Conservation (phyloP, 768 basidiomycete species). For the Calocera cornea region DNA sequence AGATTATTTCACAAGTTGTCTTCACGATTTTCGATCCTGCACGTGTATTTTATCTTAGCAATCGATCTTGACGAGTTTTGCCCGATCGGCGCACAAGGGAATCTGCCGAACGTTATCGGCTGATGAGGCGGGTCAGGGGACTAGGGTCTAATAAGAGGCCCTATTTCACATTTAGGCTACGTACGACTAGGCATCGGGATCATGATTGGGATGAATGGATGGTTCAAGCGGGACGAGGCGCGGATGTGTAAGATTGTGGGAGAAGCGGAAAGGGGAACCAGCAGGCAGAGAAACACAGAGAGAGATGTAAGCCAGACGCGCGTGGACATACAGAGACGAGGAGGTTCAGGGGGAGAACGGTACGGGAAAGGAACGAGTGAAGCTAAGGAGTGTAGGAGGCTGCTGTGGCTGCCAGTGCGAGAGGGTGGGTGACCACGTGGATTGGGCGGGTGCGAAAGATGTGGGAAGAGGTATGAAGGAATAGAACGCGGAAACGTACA, state of each 20-base stretch:
- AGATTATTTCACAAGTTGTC: background rate
- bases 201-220: slow-evolving; percentile 3
- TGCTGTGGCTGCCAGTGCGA: background rate
- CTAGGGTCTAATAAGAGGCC: background rate
- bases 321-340: background rate
- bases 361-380: background rate
- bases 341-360: background rate
- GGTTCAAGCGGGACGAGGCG: background rate
- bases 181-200: slow-evolving; percentile 5
- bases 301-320: slow-evolving; percentile 1
- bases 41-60: background rate
- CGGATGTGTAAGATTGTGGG: slow-evolving; percentile 4
- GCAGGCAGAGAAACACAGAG: background rate
- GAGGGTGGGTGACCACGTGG: background rate
- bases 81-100: no score
- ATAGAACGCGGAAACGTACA: background rate
- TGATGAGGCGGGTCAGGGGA: background rate
- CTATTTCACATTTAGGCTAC: slow-evolving; percentile 6
- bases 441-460: background rate
- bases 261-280: background rate
- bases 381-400: background rate
- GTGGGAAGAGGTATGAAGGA: background rate
- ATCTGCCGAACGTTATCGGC: no score
- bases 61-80: background rate
- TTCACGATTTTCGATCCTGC: background rate